Conservation (phyloP, 495 filamentous ascomycete genomes). For the Aspergillus conjunctus region DNA sequence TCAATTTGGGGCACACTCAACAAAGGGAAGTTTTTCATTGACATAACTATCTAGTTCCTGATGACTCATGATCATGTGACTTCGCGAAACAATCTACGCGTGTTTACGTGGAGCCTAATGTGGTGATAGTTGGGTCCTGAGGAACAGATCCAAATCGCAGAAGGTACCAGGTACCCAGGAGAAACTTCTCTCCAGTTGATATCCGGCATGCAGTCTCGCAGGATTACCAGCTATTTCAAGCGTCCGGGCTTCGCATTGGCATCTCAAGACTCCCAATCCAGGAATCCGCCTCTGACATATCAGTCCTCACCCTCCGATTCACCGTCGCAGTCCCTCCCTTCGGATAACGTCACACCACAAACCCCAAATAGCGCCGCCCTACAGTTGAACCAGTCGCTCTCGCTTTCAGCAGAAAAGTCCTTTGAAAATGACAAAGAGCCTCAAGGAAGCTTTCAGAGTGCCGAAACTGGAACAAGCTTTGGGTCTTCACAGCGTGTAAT, state of each 20-base stretch:
- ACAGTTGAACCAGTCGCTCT: slow-evolving; percentile 26
- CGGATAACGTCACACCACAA: slow-evolving; percentile 26
- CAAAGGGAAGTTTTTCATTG: not conserved
- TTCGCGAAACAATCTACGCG: slow-evolving; percentile 19
- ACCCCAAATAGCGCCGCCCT: slow-evolving; percentile 22
- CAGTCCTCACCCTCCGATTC: slow-evolving; percentile 38
- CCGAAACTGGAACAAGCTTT: slow-evolving; percentile 28
- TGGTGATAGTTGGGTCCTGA: slow-evolving; percentile 6
- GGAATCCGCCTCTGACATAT: slow-evolving; percentile 15
- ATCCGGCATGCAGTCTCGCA: slow-evolving; percentile 27
- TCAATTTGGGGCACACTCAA: too few relatives aligned
- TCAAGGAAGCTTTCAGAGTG: slow-evolving; percentile 27
- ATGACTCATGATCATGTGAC: slow-evolving; percentile 21
- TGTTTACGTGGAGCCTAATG: slow-evolving; percentile 15
- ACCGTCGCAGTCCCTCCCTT: slow-evolving; percentile 32
- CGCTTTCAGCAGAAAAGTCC: slow-evolving; percentile 14
- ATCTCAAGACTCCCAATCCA: slow-evolving; percentile 2
- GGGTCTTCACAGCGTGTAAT: slow-evolving; percentile 45
- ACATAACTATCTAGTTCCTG: not conserved
- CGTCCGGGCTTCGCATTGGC: slow-evolving; percentile 30
- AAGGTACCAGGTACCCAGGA: not conserved
- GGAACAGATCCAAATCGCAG: slow-evolving; percentile 8
- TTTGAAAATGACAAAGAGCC: slow-evolving; percentile 4
- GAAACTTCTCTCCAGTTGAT: slow-evolving; percentile 9
- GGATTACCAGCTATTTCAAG: slow-evolving; percentile 45